Percentiles rank a stretch among this genome's conserved stretches.
These are phyloP conservation scores for Candida sithepensis DNA, from an alignment of 805 yeast genomes.

Conservation along the genomic window DNA sequence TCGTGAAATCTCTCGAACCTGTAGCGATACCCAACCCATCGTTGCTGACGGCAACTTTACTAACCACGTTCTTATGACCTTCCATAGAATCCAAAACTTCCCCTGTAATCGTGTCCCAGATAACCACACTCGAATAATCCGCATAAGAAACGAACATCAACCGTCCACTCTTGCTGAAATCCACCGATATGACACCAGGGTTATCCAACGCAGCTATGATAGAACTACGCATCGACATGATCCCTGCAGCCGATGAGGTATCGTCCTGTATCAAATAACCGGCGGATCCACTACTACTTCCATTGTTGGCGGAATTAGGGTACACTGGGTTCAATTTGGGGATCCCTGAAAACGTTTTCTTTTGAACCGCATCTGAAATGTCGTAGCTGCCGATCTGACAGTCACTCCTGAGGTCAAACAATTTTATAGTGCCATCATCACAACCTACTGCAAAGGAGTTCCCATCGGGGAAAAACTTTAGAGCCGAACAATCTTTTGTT, in stretches of 20 bases:
- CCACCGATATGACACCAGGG: slow-evolving; percentile 71
- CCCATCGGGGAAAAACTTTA: slow-evolving; percentile 67
- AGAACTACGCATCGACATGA: neutral
- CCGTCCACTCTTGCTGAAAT: slow-evolving; percentile 72
- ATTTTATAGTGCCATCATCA: slow-evolving; percentile 69
- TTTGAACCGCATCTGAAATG: slow-evolving; percentile 16
- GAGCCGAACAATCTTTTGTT: slow-evolving; percentile 56
- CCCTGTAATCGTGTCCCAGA: slow-evolving; percentile 73
- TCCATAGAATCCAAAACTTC: slow-evolving; percentile 62
- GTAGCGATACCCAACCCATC: slow-evolving; percentile 78
- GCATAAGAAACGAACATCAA: slow-evolving; percentile 71
- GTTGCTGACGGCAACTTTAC: slow-evolving; percentile 60
- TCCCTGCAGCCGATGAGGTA: neutral
- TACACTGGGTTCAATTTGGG: slow-evolving; percentile 7
- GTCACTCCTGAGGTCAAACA: slow-evolving; percentile 76
- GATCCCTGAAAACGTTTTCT: too few species aligned
- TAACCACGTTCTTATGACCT: slow-evolving; percentile 61
- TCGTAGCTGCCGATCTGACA: slow-evolving; percentile 56
- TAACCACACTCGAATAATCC: slow-evolving; percentile 60
- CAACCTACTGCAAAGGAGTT: slow-evolving; percentile 69
- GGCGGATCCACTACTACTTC: neutral
- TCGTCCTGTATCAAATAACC: slow-evolving; percentile 15
- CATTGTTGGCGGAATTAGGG: neutral
- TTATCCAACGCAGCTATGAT: slow-evolving; percentile 39
- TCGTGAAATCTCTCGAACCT: slow-evolving; percentile 76